Evolutionary conservation across 306 rosid species (phyloP), one percentile per base, ranked within the genome.

Genomic region (Dalbergia cochinchinensis): DNA sequence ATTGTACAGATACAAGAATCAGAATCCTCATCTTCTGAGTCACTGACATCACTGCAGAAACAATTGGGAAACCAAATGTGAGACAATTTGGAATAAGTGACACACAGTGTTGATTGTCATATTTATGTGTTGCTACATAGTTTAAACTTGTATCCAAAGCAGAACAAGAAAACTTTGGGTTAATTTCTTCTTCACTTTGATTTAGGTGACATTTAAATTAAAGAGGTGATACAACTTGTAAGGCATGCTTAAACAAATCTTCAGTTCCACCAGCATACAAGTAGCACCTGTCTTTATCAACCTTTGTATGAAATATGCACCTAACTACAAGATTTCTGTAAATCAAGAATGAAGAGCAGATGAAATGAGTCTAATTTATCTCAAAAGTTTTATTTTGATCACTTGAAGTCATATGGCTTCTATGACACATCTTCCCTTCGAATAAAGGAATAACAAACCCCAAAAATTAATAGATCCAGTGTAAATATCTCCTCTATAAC

Each of bases 1-100:
- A 92, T 77, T 65, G 81, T 44, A 71, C 97, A 92, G 79, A 90
- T 88, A 83, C 97, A 92, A 85, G 95, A 83, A 88, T 92, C 97
- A 7, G 80, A 39, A 57, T 90, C 95, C 41, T 86, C 97, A 7
- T 89, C 95, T 47, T 92, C 97, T 35, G 95, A 90, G 81, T 90
- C 95, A 20, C 97, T 90, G 61, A 80, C 85, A 50, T 90, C 97
- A 54, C 97, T 92, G 95, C 94, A 89, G 50, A 82, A 65, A 89
- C 42, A 82, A 76, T 73, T 66, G 74, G 44, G 73, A 85, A 69
- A 73, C 55, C 20, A 55, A 78, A 77, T 48, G 61, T 62, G 22
- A 87, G 79, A 74, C 3, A 54, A 54, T 62, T 31, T 22, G 48
- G 57, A 80, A 54, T 50, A 82, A 71, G 61, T 45, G 26, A 67